Evolutionary conservation across 306 rosid genomes (phyloP), one percentile per base, ranked within the genome.

Genomic region (Malus sieversii): DNA sequence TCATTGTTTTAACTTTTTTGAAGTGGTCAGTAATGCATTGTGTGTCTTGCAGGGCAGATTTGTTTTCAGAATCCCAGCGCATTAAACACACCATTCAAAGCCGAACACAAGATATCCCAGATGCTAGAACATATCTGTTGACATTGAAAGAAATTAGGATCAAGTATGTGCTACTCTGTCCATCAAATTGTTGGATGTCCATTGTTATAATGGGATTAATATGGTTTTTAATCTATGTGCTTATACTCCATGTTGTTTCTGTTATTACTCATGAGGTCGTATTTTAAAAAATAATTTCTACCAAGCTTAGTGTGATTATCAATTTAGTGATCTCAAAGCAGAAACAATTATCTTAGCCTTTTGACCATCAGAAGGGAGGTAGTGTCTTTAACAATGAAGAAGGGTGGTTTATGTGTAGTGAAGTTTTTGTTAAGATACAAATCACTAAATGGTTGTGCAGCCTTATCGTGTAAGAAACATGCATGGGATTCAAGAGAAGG

Each of bases 71-170:
- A 80, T 75, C 93, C 65, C 88, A 92, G 78, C 87, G 88, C 8
- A 88, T 92, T 77, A 62, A 51, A 69, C 63, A 75, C 62, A 84
- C 91, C 69, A 92, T 95, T 67, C 77, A 92, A 66, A 32, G 68
- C 0, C 83, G 70, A 64, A 95, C 99, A n/a, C 68, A 78, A 22
- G 92, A 89, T 76, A 88, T 92, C 80, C 96, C 92, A 48, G 99
- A 95, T 86, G 97, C 93, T n/a, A 86, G 90, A 23, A 80, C 97
- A 75, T 92, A 92, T 88, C 88, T 95, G 76, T 78, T 92, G 89
- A 84, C 93, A 23, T 52, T 89, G 96, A 86, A 89, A 87, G 99
- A 92, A 76, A 87, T 92, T 52, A 84, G 99, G 78, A 83, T 77
- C 76, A 88, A 83, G 97, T 95, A 79, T 27, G 85, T 81, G 66